phyloP scores from a whole-genome alignment of 495 filamentous ascomycete genomes.

The Xylaria castorea region DNA sequence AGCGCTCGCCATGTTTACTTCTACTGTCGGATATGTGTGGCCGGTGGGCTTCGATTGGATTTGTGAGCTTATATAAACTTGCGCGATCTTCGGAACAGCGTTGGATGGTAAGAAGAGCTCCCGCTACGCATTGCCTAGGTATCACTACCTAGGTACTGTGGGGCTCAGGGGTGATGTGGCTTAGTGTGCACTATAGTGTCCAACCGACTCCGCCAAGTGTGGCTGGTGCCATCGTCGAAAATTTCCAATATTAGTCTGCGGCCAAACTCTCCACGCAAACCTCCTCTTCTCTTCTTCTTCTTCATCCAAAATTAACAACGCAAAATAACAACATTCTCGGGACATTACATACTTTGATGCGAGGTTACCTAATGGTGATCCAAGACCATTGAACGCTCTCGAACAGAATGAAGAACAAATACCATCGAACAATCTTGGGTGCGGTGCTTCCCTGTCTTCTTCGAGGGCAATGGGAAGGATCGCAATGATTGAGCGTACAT shows the following conservation, averaged over 20 bases:
- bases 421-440: slow-evolving; percentile 63
- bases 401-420: slow-evolving; percentile 61
- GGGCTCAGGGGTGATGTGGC: slow-evolving; percentile 25
- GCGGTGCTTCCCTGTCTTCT: slow-evolving; percentile 56
- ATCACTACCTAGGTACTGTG: neutral
- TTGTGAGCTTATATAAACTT: slow-evolving; percentile 2
- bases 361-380: slow-evolving; percentile 50
- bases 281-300: slow-evolving; percentile 44
- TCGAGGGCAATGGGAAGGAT: slow-evolving; percentile 52
- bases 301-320: slow-evolving; percentile 59
- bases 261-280: slow-evolving; percentile 28
- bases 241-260: slow-evolving; percentile 11
- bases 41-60: neutral
- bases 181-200: neutral
- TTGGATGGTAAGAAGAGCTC: neutral
- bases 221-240: slow-evolving; percentile 17
- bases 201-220: slow-evolving; percentile 15
- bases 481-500: slow-evolving; percentile 66
- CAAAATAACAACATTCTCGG: slow-evolving; percentile 59
- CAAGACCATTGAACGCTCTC: slow-evolving; percentile 56
- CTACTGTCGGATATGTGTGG: neutral
- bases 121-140: neutral
- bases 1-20: slow-evolving; percentile 41
- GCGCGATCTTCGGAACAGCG: slow-evolving; percentile 15
- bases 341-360: slow-evolving; percentile 50